Evolutionary conservation across 805 yeast species (phyloP).

Genomic region (Ogataea nakhonphanomensis): DNA sequence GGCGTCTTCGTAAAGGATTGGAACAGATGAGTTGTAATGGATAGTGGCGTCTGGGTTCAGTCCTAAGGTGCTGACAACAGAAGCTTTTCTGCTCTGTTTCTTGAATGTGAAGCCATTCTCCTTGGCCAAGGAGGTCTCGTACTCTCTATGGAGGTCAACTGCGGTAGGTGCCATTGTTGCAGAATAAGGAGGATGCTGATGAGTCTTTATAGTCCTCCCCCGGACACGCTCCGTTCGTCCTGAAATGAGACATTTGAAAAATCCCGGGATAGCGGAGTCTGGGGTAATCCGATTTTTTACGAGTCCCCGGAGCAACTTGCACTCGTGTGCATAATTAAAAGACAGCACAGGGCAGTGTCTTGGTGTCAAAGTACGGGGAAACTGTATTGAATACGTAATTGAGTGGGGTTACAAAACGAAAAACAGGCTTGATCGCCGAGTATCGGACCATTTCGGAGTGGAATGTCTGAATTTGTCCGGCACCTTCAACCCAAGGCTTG

Average conservation of each 20-base stretch:
- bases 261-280: slow-evolving; percentile 13
- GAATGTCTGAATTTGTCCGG: too few species aligned
- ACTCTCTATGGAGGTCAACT: slow-evolving; percentile 34
- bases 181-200: neutral
- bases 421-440: too few species aligned
- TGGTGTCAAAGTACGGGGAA: neutral
- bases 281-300: slow-evolving; percentile 12
- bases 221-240: slow-evolving; percentile 12
- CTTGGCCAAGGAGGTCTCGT: slow-evolving; percentile 23
- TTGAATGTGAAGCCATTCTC: slow-evolving; percentile 24
- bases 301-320: slow-evolving; percentile 3
- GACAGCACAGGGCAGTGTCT: too few species aligned
- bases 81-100: slow-evolving; percentile 26
- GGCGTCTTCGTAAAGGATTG: slow-evolving; percentile 93
- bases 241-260: slow-evolving; percentile 8
- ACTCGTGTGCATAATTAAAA: neutral
- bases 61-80: slow-evolving; percentile 37
- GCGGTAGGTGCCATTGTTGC: slow-evolving; percentile 39
- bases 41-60: slow-evolving; percentile 61
- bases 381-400: too few species aligned
- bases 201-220: slow-evolving; percentile 2
- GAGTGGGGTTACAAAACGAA: too few species aligned
- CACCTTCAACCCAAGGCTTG: too few species aligned
- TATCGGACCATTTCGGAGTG: too few species aligned
- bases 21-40: slow-evolving; percentile 91